Evolutionary conservation across 306 rosid species (phyloP), one percentile per base, ranked within the genome.

Genomic region (Trifolium dubium): DNA sequence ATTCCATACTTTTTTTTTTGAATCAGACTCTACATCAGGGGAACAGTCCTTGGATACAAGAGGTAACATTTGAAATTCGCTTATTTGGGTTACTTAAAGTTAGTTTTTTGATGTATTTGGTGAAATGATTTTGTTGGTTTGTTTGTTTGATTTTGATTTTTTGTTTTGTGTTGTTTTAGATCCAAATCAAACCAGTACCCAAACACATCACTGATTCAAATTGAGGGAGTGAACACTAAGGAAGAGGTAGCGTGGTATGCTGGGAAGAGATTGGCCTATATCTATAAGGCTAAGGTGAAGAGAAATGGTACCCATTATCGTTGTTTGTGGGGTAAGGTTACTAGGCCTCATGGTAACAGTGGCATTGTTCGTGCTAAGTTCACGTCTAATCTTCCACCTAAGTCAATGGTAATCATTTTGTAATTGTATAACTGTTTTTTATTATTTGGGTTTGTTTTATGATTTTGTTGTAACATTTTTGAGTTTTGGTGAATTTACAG

Each of bases 161-260:
- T 74, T 50, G 29, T 10, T 10, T 43, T 53, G 29, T 10, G 2
- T 43, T 53, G 28, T 17, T 51, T 71, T 76, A 93, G 98, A 83
- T 91, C 97, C 47, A 93, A 93, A 77, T 91, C 97, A 31, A 93
- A 93, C 77, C 97, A 93, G 76, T 93, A 93, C 63, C 98, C 98
- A 4, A 91, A 79, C 84, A 86, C 92, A 7, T 93, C 98, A 4
- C 77, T 91, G 43, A 56, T 93, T 74, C 97, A 93, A 86, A 83
- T 93, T 6, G 96, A 93, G 81, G 97, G 98, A 29, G 98, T 93
- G 76, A 91, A 91, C 83, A 86, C 98, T n/a, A 88, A 89, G 81
- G 98, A 93, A 69, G 98, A 93, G 78, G 98, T 93, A 15, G 87
- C 82, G 0, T 93, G 96, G 97, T 93, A 93, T 15, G 82, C 84